phyloP scores from a whole-genome alignment of 345 rosid species.

The Theobroma cacao region DNA sequence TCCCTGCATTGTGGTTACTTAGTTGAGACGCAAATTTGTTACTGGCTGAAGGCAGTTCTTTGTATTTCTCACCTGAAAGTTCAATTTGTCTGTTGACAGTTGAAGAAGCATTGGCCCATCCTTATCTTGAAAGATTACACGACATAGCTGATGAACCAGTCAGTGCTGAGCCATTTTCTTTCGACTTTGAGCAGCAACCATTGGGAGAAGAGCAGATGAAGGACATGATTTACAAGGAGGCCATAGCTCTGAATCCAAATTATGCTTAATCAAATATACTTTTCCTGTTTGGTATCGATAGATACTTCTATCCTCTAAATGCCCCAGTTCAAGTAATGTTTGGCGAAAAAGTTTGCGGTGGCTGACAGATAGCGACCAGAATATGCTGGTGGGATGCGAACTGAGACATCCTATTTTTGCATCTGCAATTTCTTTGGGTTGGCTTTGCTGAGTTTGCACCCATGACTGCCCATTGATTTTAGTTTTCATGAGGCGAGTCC shows the following conservation, averaged over 20 bases:
- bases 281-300: neutral
- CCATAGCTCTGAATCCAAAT: constrained; percentile 71
- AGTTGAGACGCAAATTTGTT: neutral
- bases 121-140: constrained; percentile 76
- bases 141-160: constrained; percentile 90
- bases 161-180: constrained; percentile 69
- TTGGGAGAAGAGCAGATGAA: constrained; percentile 90
- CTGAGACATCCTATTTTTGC: neutral
- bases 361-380: neutral
- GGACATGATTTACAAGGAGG: constrained; percentile 81
- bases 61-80: neutral
- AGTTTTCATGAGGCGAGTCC: neutral
- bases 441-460: neutral
- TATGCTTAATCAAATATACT: constrained; percentile 37
- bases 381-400: neutral
- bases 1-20: neutral
- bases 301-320: constrained; percentile 3
- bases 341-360: neutral
- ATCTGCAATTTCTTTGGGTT: neutral
- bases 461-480: neutral
- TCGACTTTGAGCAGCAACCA: constrained; percentile 82
- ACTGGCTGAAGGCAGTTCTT: neutral
- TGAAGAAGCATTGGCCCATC: constrained; percentile 91
- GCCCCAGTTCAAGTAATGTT: neutral
- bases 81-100: constrained; percentile 43